phyloP scores from a whole-genome alignment of 2,329 filamentous ascomycete genomes.

The Ophiocordyceps robertsii region DNA sequence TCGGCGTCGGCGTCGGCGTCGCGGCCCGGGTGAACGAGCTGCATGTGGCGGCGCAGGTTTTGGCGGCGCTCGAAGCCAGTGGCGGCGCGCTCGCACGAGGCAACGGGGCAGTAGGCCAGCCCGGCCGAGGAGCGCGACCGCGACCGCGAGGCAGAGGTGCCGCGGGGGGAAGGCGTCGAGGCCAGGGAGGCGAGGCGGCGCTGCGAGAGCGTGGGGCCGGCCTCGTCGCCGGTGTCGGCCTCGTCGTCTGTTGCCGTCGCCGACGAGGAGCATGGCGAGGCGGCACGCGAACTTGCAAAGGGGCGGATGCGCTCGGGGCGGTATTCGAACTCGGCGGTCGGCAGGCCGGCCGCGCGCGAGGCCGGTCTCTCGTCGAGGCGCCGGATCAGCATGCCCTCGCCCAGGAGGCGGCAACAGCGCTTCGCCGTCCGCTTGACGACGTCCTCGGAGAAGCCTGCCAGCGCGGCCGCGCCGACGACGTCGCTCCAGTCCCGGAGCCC shows the following conservation, averaged over 20 bases:
- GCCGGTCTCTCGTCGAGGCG: constrained; percentile 29
- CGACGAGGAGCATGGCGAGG: neutral
- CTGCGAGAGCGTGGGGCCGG: constrained; percentile 13
- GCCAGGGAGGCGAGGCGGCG: constrained; percentile 15
- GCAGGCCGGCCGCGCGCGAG: constrained; percentile 10
- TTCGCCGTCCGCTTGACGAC: constrained; percentile 57
- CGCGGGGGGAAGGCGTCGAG: constrained; percentile 7
- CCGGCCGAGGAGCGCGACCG: constrained; percentile 17
- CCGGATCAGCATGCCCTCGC: constrained; percentile 53
- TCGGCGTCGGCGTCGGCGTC: neutral
- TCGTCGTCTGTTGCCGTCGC: constrained; percentile 2
- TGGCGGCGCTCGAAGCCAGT: constrained; percentile 20
- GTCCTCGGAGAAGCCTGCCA: constrained; percentile 53
- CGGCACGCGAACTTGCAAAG: neutral
- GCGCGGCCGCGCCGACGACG: constrained; percentile 62
- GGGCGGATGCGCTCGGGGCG: constrained; percentile 12
- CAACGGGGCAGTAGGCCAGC: constrained; percentile 22
- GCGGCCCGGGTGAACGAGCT: constrained; percentile 23
- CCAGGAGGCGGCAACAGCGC: constrained; percentile 65
- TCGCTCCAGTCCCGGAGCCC: constrained; percentile 70
- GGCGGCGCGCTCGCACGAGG: constrained; percentile 20
- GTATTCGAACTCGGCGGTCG: constrained; percentile 11
- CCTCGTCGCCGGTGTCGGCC: constrained; percentile 8
- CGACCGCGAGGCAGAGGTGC: constrained; percentile 10
- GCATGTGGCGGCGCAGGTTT: constrained; percentile 25